Conservation (phyloP, 495 filamentous ascomycete species). For the Wilcoxina mikolae region DNA sequence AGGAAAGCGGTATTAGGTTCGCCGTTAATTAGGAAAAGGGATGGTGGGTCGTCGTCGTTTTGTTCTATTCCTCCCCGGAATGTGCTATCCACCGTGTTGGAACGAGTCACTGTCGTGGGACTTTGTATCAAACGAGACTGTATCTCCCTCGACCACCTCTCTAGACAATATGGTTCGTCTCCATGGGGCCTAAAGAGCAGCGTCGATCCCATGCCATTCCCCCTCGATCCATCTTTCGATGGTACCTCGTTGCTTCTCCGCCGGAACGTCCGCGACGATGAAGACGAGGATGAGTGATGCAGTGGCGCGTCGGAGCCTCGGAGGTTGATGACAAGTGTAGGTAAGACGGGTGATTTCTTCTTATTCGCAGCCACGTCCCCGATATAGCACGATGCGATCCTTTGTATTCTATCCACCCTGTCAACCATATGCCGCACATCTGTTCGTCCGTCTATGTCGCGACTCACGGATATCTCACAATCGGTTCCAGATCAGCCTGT, state of each 20-base stretch:
- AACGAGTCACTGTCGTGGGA: not conserved
- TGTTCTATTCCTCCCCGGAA: slow-evolving; percentile 17
- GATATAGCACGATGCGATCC: slow-evolving; percentile 27
- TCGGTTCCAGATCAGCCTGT: slow-evolving; percentile 23
- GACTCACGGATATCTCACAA: slow-evolving; percentile 24
- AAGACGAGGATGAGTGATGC: slow-evolving; percentile 18
- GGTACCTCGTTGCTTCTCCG: slow-evolving; percentile 24
- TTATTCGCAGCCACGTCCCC: slow-evolving; percentile 23
- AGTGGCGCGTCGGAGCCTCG: slow-evolving; percentile 12
- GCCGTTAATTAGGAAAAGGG: slow-evolving; percentile 23
- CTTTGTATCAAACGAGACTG: slow-evolving; percentile 7
- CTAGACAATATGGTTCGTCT: slow-evolving; percentile 7
- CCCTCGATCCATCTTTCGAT: slow-evolving; percentile 11
- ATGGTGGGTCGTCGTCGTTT: slow-evolving; percentile 15
- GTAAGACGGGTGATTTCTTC: slow-evolving; percentile 25
- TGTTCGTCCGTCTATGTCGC: not conserved
- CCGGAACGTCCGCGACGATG: slow-evolving; percentile 23
- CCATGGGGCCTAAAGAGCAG: slow-evolving; percentile 14
- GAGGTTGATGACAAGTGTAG: slow-evolving; percentile 24
- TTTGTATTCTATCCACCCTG: slow-evolving; percentile 11
- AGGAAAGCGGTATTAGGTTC: slow-evolving; percentile 26
- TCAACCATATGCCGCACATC: too few relatives aligned
- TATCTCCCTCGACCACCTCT: slow-evolving; percentile 24
- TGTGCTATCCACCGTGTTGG: slow-evolving; percentile 3
- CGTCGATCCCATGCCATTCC: slow-evolving; percentile 13